A percentile compares a stretch with the other conserved stretches of the same genome.
These are phyloP conservation scores for Umbelopsis sp. DNA, from an alignment of 371 early-diverging fungal species.

Conservation along the genomic window DNA sequence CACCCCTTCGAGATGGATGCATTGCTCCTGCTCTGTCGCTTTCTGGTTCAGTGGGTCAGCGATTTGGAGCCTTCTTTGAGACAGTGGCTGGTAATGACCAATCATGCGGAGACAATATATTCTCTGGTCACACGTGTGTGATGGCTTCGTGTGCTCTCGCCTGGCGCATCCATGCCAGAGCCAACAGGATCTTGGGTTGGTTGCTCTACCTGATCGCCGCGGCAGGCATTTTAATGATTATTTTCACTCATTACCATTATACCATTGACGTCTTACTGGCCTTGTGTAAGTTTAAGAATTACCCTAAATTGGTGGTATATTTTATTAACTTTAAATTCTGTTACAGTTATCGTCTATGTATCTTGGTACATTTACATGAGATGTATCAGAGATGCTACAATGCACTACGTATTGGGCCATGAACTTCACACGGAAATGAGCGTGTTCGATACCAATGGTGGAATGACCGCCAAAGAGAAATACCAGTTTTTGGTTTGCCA, in stretches of 20 bases:
- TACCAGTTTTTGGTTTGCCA: constrained; percentile 38
- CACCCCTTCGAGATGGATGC: constrained; percentile 54
- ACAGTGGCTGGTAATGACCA: constrained; percentile 38
- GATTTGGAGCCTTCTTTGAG: constrained; percentile 33
- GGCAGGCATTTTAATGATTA: constrained; percentile 58
- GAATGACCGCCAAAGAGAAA: neutral
- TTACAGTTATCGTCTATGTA: constrained; percentile 37
- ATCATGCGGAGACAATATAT: constrained; percentile 77
- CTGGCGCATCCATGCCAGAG: constrained; percentile 65
- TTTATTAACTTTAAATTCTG: neutral
- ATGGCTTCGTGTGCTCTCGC: constrained; percentile 63
- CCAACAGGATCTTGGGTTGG: constrained; percentile 48
- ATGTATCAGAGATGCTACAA: constrained; percentile 35
- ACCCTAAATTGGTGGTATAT: too few relatives aligned
- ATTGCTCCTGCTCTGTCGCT: constrained; percentile 38
- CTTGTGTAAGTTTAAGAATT: constrained; percentile 48
- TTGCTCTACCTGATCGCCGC: constrained; percentile 54
- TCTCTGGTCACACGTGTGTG: constrained; percentile 73
- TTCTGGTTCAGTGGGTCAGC: constrained; percentile 29
- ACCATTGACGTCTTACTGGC: constrained; percentile 73
- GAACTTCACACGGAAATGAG: constrained; percentile 30
- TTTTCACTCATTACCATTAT: constrained; percentile 71
- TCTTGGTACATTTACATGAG: constrained; percentile 41
- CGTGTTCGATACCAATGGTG: constrained; percentile 24
- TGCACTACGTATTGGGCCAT: constrained; percentile 38